Conservation (phyloP, 192 early-diverging fungal genomes). For the Spizellomyces punctatus region DNA sequence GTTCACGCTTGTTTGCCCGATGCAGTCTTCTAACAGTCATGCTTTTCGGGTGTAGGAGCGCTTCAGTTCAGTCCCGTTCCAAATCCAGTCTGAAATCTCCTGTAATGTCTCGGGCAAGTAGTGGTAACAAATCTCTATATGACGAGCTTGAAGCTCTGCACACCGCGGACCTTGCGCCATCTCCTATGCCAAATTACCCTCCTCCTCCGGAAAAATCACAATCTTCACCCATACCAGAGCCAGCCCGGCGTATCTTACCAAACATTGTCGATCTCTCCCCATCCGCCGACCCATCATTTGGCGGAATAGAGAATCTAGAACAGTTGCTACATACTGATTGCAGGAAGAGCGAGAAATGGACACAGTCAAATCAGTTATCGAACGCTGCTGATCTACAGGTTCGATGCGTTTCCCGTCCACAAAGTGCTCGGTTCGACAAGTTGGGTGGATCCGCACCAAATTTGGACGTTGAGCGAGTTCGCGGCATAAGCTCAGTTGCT, state of each 20-base stretch:
- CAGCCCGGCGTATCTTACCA: background rate
- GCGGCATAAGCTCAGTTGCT: too few species aligned
- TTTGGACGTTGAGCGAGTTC: too few species aligned
- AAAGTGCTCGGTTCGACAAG: too few species aligned
- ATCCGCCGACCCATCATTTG: background rate
- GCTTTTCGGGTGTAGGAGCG: background rate
- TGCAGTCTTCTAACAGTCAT: background rate
- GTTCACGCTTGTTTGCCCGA: background rate
- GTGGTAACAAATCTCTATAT: background rate
- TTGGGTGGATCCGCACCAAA: too few species aligned
- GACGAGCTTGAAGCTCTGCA: background rate
- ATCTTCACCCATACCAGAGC: background rate
- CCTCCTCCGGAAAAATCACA: background rate
- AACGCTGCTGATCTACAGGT: background rate
- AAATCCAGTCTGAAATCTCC: background rate
- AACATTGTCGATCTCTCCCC: background rate
- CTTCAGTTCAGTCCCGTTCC: background rate
- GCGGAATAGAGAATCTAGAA: background rate
- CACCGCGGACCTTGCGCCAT: background rate
- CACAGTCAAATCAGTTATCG: background rate
- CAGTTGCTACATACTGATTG: background rate
- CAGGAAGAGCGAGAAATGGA: background rate
- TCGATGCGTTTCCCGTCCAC: too few species aligned
- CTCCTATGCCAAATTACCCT: background rate
- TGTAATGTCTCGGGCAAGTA: background rate